Evolutionary conservation across 78 protist genomes (phyloP).

Genomic region (Polysphondylium violaceum): DNA sequence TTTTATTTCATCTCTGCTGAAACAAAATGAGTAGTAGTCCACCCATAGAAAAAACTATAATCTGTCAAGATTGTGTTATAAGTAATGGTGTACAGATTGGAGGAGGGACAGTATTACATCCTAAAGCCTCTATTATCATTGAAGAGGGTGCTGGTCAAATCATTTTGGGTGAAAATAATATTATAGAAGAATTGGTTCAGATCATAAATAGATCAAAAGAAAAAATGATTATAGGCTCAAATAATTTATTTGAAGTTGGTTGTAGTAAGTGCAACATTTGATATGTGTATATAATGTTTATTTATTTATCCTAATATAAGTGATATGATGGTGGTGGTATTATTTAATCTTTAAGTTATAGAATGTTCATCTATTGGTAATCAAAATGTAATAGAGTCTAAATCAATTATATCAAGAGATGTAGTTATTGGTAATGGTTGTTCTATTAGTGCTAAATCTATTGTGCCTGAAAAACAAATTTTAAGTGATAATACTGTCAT

Average conservation of each 20-base stretch:
- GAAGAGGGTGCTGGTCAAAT: constrained; percentile 33
- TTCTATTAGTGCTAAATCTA: constrained; percentile 38
- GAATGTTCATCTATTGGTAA: constrained; percentile 73
- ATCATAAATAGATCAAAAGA: constrained; percentile 43
- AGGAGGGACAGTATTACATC: constrained; percentile 55
- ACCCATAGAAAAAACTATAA: constrained; percentile 13
- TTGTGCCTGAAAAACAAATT: constrained; percentile 16
- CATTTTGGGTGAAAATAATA: constrained; percentile 54
- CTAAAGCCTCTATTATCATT: constrained; percentile 44
- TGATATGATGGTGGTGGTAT: neutral
- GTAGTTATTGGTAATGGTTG: constrained; percentile 35
- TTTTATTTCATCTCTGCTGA: no score
- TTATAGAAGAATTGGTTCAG: constrained; percentile 56
- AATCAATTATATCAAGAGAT: constrained; percentile 42
- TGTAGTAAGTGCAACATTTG: constrained; percentile 7
- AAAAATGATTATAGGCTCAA: constrained; percentile 48
- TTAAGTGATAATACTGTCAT: constrained; percentile 4
- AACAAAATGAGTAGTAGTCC: no score
- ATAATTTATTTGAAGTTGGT: constrained; percentile 78
- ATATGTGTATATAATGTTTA: neutral
- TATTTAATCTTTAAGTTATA: constrained; percentile 11
- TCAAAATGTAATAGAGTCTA: constrained; percentile 65
- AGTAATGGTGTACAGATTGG: constrained; percentile 50
- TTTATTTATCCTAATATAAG: neutral
- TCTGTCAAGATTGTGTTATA: constrained; percentile 65